Conservation (phyloP, 116 monocot species). For the Dioscorea cayenensis region DNA sequence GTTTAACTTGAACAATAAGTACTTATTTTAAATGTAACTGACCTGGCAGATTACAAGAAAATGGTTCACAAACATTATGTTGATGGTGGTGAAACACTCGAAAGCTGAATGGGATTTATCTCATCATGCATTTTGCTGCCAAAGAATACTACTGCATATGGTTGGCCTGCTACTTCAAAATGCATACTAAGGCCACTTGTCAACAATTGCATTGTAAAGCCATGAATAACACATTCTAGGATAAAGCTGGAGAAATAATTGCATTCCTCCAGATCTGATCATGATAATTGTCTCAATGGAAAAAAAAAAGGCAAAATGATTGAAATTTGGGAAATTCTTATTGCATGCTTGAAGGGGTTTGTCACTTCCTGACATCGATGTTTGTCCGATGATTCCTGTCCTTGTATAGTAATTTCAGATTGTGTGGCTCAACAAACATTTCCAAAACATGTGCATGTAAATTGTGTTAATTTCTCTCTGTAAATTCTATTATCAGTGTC, state of each 20-base stretch:
- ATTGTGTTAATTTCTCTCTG: no score
- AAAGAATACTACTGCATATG: neutral
- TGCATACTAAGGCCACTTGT: neutral
- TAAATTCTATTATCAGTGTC: no score
- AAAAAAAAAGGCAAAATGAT: neutral
- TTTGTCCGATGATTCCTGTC: no score
- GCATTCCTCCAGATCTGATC: no score
- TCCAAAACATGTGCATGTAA: no score
- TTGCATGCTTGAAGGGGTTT: no score
- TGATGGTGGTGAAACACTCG: slow-evolving; percentile 17
- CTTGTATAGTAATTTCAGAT: no score
- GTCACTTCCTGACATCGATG: no score
- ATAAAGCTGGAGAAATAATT: neutral
- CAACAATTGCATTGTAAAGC: neutral
- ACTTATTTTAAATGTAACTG: neutral
- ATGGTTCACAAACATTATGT: slow-evolving; percentile 50
- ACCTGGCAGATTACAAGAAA: slow-evolving; percentile 46
- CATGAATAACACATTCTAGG: neutral
- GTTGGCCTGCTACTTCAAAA: neutral
- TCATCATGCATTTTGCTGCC: neutral
- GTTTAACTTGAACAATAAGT: neutral
- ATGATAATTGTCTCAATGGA: neutral
- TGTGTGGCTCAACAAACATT: no score
- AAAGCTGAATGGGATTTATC: slow-evolving; percentile 20
- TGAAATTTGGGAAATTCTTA: neutral